Evolutionary conservation across 2,329 filamentous ascomycete species (phyloP).

Genomic region (Trichoderma polysporum): DNA sequence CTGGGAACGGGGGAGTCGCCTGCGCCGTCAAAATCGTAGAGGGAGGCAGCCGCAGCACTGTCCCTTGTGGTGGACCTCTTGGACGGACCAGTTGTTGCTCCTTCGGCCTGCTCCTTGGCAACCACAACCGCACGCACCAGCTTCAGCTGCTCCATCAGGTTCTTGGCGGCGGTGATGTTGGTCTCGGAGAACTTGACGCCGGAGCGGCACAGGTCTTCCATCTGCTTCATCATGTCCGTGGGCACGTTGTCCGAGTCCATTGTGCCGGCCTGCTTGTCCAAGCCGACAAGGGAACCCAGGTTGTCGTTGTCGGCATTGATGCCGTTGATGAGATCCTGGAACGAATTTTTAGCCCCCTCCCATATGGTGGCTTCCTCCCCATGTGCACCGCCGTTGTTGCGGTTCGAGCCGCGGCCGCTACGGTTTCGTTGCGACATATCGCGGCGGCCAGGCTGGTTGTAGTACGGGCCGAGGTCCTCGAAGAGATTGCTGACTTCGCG

Average conservation of each 20-base stretch:
- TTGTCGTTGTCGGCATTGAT: slow-evolving; percentile 46
- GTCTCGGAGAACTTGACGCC: slow-evolving; percentile 44
- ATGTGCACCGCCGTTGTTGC: slow-evolving; percentile 44
- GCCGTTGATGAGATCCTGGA: slow-evolving; percentile 40
- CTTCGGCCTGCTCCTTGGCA: slow-evolving; percentile 44
- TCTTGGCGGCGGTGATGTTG: slow-evolving; percentile 38
- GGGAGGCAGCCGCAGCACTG: slow-evolving; percentile 34
- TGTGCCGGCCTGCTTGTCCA: slow-evolving; percentile 43
- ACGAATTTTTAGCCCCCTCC: slow-evolving; percentile 42
- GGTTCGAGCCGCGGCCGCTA: slow-evolving; percentile 45
- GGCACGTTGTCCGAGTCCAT: slow-evolving; percentile 41
- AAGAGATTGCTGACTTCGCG: slow-evolving; percentile 36
- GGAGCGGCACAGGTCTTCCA: slow-evolving; percentile 45
- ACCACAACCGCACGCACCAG: slow-evolving; percentile 44
- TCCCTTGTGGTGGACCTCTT: slow-evolving; percentile 29
- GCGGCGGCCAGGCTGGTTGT: slow-evolving; percentile 27
- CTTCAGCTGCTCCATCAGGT: slow-evolving; percentile 44
- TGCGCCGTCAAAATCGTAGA: slow-evolving; percentile 47
- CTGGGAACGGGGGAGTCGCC: slow-evolving; percentile 48
- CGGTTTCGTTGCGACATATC: slow-evolving; percentile 47
- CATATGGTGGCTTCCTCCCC: slow-evolving; percentile 47
- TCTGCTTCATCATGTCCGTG: slow-evolving; percentile 40
- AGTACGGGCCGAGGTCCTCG: slow-evolving; percentile 38
- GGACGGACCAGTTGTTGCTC: slow-evolving; percentile 32
- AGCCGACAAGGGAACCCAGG: slow-evolving; percentile 39